Conservation (phyloP, 805 yeast genomes). For the Limtongia smithiae region DNA sequence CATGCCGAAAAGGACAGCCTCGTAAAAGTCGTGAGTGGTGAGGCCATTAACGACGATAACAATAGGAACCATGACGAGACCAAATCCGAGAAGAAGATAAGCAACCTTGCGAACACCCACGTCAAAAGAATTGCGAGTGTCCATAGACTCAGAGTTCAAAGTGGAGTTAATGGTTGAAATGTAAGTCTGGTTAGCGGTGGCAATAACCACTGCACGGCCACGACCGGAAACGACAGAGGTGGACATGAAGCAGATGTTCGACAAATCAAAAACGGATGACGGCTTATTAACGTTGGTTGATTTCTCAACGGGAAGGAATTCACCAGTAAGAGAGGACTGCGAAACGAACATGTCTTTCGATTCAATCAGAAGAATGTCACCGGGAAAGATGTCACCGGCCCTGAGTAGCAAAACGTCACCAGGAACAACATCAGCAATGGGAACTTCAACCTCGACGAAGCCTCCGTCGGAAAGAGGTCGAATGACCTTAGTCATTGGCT, state of each 20-base stretch:
- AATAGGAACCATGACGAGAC: slow-evolving; percentile 28
- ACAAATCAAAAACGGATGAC: slow-evolving; percentile 22
- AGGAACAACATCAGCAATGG: slow-evolving; percentile 74
- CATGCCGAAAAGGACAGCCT: slow-evolving; percentile 29
- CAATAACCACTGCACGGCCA: slow-evolving; percentile 26
- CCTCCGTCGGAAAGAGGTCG: slow-evolving; percentile 25
- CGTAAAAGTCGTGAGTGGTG: slow-evolving; percentile 27
- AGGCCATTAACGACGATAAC: slow-evolving; percentile 29
- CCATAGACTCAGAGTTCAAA: slow-evolving; percentile 29
- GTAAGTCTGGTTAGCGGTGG: slow-evolving; percentile 26
- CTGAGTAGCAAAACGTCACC: slow-evolving; percentile 81
- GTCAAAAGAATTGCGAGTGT: slow-evolving; percentile 28
- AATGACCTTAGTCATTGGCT: slow-evolving; percentile 22
- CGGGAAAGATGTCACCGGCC: slow-evolving; percentile 93
- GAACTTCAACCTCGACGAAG: slow-evolving; percentile 39
- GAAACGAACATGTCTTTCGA: slow-evolving; percentile 80
- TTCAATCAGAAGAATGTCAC: slow-evolving; percentile 68
- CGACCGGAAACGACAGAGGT: slow-evolving; percentile 29
- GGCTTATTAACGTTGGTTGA: slow-evolving; percentile 21
- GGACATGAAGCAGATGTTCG: slow-evolving; percentile 28
- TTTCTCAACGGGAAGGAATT: slow-evolving; percentile 41
- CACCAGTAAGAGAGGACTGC: slow-evolving; percentile 91
- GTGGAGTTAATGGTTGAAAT: slow-evolving; percentile 30
- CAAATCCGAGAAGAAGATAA: slow-evolving; percentile 27
- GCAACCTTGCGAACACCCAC: slow-evolving; percentile 29